Base-by-base conservation (phyloP, 768 basidiomycete genomes). In the Dentipellis fragilis region DNA sequence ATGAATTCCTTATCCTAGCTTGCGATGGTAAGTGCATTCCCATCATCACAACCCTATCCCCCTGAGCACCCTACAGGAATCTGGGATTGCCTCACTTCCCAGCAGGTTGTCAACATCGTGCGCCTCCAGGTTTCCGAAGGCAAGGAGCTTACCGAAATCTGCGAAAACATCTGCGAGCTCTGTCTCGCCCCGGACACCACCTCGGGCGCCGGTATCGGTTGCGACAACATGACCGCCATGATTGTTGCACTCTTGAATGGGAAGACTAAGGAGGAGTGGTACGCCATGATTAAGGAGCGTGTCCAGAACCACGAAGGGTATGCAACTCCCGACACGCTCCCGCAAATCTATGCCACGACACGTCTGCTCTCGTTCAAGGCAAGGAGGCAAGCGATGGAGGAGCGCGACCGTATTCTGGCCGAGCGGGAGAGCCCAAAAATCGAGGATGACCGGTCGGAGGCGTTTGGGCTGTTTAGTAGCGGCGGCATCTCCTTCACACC, bases 141-240 rank as follows among this genome's bases (percentile, higher is more conserved):
- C 40, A 87, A 84, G 64, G 75, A 83, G 52, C 79, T 98, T 8
- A 61, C 71, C n/a, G 85, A 93, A 67, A 90, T 98, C 57, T 83
- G 87, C 63, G 92, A 95, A 69, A 78, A 83, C 64, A 84, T 97
- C 62, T 95, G 94, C 70, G 87, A 91, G 57, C 85, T 88, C 62
- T 98, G 96, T 65, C 78, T 97, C 49, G 94, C 96, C 21, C 94
- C 94, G 1, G 93, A 96, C 67, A 89, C 90, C 1, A 85, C 87
- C 21, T 88, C 88, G 37, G 90, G 89, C 49, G 83, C 83, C 46
- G 96, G 96, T 11, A 90, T 97, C 59, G 96, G 96, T 17, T 97
- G 95, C 68, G 96, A 99, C 73, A 98, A 99, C 74, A 99, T 99
- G 96, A 99, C 96, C 0, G 75, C 96, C 50, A 78, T 97, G 62